Conservation (phyloP, 1,284 basidiomycete species). For the Ustilago shanxiensis region DNA sequence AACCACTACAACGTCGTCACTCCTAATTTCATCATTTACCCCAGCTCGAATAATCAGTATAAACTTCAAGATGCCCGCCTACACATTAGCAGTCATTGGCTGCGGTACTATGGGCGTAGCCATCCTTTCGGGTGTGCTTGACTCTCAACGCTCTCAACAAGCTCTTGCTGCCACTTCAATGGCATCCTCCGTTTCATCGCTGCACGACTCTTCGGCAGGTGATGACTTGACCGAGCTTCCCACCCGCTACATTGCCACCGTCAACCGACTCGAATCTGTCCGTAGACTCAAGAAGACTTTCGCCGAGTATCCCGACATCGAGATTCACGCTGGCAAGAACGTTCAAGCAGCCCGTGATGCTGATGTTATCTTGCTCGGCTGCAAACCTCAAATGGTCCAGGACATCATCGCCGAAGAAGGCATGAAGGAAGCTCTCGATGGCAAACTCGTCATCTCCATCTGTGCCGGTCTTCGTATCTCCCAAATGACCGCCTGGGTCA, state of each 20-base stretch:
- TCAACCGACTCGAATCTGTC: constrained; percentile 82
- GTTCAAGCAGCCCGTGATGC: constrained; percentile 79
- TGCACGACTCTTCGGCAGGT: constrained; percentile 28
- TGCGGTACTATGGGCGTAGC: constrained; percentile 99
- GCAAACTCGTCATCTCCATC: constrained; percentile 95
- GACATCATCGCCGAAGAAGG: constrained; percentile 81
- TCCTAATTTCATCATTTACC: too few relatives aligned
- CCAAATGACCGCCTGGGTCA: constrained; percentile 83
- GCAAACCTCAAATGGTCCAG: constrained; percentile 89
- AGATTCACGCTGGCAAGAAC: constrained; percentile 79
- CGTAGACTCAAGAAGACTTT: constrained; percentile 80
- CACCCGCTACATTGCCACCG: constrained; percentile 87
- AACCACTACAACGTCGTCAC: too few relatives aligned
- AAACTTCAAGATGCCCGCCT: constrained; percentile 35
- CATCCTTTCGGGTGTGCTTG: constrained; percentile 88
- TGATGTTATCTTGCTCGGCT: constrained; percentile 80
- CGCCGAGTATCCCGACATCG: constrained; percentile 73
- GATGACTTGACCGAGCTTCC: constrained; percentile 74
- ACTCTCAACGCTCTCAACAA: constrained; percentile 58
- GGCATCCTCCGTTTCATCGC: constrained; percentile 39
- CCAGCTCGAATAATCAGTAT: too few relatives aligned
- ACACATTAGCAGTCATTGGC: constrained; percentile 66
- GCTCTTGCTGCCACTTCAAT: constrained; percentile 28
- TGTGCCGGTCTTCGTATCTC: constrained; percentile 91
- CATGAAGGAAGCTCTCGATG: constrained; percentile 86